Conservation (phyloP, 2,329 filamentous ascomycete genomes). For the Trichoderma lentiforme region DNA sequence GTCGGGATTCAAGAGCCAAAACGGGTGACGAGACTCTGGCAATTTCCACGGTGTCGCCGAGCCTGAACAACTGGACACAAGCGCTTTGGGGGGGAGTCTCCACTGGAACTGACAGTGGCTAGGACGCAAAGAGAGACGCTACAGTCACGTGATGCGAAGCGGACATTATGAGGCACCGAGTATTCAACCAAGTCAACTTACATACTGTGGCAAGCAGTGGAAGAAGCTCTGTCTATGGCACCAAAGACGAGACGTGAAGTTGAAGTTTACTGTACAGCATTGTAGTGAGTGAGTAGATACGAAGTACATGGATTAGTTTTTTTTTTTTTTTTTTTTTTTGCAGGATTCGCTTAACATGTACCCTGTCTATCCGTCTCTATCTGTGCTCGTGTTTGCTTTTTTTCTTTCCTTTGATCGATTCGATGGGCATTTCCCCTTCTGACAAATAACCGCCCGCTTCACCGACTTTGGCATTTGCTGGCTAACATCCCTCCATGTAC, state of each 20-base stretch:
- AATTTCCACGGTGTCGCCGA: constrained; percentile 9
- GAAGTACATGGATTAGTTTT: background rate
- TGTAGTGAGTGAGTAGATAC: background rate
- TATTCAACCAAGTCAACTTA: too few species aligned
- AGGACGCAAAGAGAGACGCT: background rate
- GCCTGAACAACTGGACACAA: constrained; percentile 13
- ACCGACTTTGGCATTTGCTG: background rate
- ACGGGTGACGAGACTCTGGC: constrained; percentile 10
- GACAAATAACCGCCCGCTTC: background rate
- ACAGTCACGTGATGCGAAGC: background rate
- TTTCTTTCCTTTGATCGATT: background rate
- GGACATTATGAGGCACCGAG: background rate
- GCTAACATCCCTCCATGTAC: background rate
- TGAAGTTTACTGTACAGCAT: background rate
- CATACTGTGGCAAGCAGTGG: background rate
- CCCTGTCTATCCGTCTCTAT: background rate
- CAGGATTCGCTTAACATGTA: background rate
- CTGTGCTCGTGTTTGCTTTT: background rate
- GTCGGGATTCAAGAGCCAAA: background rate
- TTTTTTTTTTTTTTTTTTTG: background rate
- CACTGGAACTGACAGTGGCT: background rate
- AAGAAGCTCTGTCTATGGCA: background rate
- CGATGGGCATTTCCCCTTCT: background rate
- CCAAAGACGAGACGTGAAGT: background rate
- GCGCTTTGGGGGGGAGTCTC: background rate